These are phyloP conservation scores for Przewalskia tangutica DNA, from an alignment of 257 asterid genomes.

Conservation along the genomic window DNA sequence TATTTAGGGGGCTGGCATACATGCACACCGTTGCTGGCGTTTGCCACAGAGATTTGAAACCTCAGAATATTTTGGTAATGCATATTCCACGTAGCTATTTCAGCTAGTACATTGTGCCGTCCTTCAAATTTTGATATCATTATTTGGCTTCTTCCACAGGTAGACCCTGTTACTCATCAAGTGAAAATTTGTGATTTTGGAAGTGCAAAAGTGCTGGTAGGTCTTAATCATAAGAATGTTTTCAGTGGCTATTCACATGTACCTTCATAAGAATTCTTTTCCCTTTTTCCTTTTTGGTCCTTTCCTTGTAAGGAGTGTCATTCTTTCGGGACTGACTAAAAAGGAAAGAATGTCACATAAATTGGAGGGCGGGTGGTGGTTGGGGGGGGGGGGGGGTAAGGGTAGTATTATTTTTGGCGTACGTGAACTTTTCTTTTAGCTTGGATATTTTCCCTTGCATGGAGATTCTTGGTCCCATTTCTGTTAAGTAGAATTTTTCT, in stretches of 20 bases:
- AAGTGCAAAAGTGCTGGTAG: conserved; percentile 93
- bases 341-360: too few species aligned
- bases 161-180: conserved; percentile 70
- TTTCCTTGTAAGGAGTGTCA: background rate
- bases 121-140: conserved; percentile 6
- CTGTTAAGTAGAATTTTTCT: background rate
- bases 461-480: background rate
- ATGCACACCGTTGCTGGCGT: conserved; percentile 88
- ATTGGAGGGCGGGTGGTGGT: too few species aligned
- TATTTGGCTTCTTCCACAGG: conserved; percentile 37
- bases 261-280: background rate
- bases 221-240: conserved; percentile 3
- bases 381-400: too few species aligned
- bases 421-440: too few species aligned
- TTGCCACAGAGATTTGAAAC: conserved; percentile 93
- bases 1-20: conserved; percentile 88
- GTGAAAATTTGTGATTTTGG: conserved; percentile 96
- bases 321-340: too few species aligned
- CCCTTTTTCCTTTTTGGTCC: background rate
- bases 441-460: background rate
- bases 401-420: too few species aligned
- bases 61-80: conserved; percentile 84
- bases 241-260: background rate
- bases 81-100: background rate
- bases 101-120: background rate